These are phyloP conservation scores for Phyllosticta capitalensis DNA, from an alignment of 2,329 filamentous ascomycete genomes.

Conservation along the genomic window DNA sequence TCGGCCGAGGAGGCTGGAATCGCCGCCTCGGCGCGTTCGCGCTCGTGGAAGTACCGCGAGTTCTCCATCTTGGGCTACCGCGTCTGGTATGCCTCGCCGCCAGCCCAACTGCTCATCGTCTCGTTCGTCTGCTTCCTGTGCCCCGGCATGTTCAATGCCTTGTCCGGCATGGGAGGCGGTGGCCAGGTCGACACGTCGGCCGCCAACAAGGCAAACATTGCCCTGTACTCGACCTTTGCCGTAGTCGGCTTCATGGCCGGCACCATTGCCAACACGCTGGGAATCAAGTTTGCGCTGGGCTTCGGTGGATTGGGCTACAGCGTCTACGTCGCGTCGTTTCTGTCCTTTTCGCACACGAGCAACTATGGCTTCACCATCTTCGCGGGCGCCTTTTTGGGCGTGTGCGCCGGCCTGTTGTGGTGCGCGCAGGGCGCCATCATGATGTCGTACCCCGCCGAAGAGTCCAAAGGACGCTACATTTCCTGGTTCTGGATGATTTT, in stretches of 20 bases:
- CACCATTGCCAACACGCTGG: conserved; percentile 68
- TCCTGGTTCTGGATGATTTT: conserved; percentile 93
- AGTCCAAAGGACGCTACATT: conserved; percentile 79
- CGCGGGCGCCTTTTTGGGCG: conserved; percentile 64
- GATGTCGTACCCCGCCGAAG: conserved; percentile 80
- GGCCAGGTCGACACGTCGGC: conserved; percentile 42
- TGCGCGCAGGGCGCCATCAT: conserved; percentile 76
- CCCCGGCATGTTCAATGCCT: conserved; percentile 45
- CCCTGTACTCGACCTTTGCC: conserved; percentile 63
- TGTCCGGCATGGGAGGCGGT: conserved; percentile 42
- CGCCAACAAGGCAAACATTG: conserved; percentile 58
- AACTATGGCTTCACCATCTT: conserved; percentile 67
- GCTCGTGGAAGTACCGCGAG: conserved; percentile 40
- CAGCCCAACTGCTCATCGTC: conserved; percentile 39
- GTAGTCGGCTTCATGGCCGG: conserved; percentile 56
- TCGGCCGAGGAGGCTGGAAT: conserved; percentile 19
- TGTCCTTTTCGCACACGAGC: conserved; percentile 58
- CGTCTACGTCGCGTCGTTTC: conserved; percentile 61
- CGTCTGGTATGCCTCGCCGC: conserved; percentile 41
- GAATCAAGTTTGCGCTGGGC: conserved; percentile 57
- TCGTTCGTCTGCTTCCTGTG: conserved; percentile 46
- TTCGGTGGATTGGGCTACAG: conserved; percentile 70
- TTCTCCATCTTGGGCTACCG: conserved; percentile 31
- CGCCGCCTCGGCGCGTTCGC: conserved; percentile 25
- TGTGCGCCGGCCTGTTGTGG: conserved; percentile 74